phyloP scores from a whole-genome alignment of 2,329 filamentous ascomycete genomes.

The Microsporum canis region DNA sequence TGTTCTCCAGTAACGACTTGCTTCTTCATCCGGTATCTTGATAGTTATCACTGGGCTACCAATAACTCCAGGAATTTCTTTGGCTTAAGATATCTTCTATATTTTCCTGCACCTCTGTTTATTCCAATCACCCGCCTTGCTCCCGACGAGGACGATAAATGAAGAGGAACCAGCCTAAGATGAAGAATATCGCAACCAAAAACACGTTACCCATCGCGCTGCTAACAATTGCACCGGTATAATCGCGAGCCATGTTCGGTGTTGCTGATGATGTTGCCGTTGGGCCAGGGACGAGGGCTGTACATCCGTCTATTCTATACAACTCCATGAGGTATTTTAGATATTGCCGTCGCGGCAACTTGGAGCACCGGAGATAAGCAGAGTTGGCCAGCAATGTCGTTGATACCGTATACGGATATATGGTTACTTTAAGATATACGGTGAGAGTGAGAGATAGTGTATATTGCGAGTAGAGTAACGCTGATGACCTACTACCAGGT shows the following conservation, averaged over 20 bases:
- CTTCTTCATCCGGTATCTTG: background rate
- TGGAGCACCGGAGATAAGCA: background rate
- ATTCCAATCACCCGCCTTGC: background rate
- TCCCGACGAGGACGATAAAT: background rate
- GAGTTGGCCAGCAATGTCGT: background rate
- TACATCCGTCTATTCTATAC: slow-evolving; percentile 4
- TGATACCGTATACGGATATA: slow-evolving; percentile 1
- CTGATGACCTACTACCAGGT: background rate
- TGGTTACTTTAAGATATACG: background rate
- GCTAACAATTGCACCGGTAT: background rate
- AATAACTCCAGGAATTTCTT: background rate
- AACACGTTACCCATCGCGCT: background rate
- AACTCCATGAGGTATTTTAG: slow-evolving; percentile 1
- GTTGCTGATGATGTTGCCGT: background rate
- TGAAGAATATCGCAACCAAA: background rate
- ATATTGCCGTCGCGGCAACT: background rate
- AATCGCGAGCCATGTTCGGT: background rate
- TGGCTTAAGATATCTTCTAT: background rate
- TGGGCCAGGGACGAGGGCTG: background rate
- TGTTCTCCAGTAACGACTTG: background rate
- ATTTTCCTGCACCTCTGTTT: background rate
- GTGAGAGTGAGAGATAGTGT: background rate
- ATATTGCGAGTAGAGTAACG: background rate
- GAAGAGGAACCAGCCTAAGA: background rate
- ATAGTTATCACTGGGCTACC: background rate